Percentiles rank a stretch among this genome's conserved stretches.
phyloP scores from a whole-genome alignment of 805 yeast species.

The Metschnikowia kunwiensis region DNA sequence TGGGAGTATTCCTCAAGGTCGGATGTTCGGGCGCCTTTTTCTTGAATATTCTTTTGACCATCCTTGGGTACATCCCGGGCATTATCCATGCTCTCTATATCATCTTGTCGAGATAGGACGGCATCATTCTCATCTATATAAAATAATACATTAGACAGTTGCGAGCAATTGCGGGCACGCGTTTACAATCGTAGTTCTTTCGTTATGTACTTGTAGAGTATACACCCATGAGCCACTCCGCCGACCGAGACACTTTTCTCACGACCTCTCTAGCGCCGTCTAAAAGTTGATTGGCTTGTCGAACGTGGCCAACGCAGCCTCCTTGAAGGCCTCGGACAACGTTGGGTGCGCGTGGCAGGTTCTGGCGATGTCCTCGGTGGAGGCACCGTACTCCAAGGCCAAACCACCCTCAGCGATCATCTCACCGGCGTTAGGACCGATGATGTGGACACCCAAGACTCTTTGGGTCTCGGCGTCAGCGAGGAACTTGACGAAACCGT shows the following conservation, averaged over 20 bases:
- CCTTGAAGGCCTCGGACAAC: slow-evolving; percentile 95
- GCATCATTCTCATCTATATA: too few relatives aligned
- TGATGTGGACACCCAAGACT: slow-evolving; percentile 92
- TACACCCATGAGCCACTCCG: too few relatives aligned
- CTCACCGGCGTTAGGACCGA: slow-evolving; percentile 99
- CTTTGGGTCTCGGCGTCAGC: slow-evolving; percentile 98
- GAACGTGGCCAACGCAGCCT: slow-evolving; percentile 91
- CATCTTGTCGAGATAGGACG: slow-evolving; percentile 30
- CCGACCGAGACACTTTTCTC: too few relatives aligned
- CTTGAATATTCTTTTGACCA: slow-evolving; percentile 61
- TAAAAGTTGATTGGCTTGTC: slow-evolving; percentile 78
- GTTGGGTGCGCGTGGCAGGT: slow-evolving; percentile 99
- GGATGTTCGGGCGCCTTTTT: slow-evolving; percentile 45
- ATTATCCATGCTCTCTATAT: slow-evolving; percentile 62
- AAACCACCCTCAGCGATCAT: slow-evolving; percentile 98
- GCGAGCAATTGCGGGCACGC: too few relatives aligned
- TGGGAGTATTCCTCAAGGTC: slow-evolving; percentile 59
- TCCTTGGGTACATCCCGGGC: slow-evolving; percentile 77
- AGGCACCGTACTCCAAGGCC: slow-evolving; percentile 98
- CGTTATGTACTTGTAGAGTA: too few relatives aligned
- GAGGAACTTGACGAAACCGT: slow-evolving; percentile 92
- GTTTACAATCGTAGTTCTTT: too few relatives aligned
- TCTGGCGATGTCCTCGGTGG: slow-evolving; percentile 96
- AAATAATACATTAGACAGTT: too few relatives aligned
- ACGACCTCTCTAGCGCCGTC: too few relatives aligned